These are phyloP conservation scores for Candida sonorensis DNA, from an alignment of 805 yeast genomes.

Conservation along the genomic window DNA sequence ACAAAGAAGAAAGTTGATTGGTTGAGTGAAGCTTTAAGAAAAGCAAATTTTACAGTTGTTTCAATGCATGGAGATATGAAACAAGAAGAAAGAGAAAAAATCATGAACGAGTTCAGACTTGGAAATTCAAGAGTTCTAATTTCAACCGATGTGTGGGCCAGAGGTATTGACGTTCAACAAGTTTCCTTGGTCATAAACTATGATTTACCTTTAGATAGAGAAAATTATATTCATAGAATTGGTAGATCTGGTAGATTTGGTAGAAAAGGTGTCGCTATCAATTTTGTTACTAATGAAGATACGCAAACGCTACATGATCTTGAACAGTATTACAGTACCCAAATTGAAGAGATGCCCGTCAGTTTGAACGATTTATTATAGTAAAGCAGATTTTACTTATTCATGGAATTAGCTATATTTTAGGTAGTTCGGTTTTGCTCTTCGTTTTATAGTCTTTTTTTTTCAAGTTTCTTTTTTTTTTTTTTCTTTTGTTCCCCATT, in stretches of 20 bases:
- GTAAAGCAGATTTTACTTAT: too few species aligned
- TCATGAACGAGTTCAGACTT: slow-evolving; percentile 93
- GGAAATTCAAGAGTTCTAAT: slow-evolving; percentile 91
- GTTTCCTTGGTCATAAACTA: slow-evolving; percentile 92
- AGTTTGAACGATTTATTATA: slow-evolving; percentile 20
- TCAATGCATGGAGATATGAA: slow-evolving; percentile 96
- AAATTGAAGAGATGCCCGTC: slow-evolving; percentile 89
- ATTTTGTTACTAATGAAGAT: slow-evolving; percentile 82
- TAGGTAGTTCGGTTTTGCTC: too few species aligned
- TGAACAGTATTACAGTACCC: slow-evolving; percentile 84
- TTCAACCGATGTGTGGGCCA: slow-evolving; percentile 92
- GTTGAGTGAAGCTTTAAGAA: slow-evolving; percentile 67
- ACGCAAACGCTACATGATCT: slow-evolving; percentile 70
- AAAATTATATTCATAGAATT: slow-evolving; percentile 94
- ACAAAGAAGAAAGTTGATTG: slow-evolving; percentile 91
- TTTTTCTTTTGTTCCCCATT: too few species aligned
- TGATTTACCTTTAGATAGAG: slow-evolving; percentile 85
- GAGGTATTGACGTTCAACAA: slow-evolving; percentile 98
- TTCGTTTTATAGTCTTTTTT: too few species aligned
- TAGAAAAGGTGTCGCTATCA: slow-evolving; percentile 96
- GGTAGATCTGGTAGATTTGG: slow-evolving; percentile 99
- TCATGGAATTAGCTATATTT: too few species aligned
- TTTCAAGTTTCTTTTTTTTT: too few species aligned
- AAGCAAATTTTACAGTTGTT: slow-evolving; percentile 82
- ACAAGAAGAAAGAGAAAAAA: slow-evolving; percentile 87